Base-by-base conservation (phyloP, 192 early-diverging fungal species). In the Rhizophlyctis rosea region DNA sequence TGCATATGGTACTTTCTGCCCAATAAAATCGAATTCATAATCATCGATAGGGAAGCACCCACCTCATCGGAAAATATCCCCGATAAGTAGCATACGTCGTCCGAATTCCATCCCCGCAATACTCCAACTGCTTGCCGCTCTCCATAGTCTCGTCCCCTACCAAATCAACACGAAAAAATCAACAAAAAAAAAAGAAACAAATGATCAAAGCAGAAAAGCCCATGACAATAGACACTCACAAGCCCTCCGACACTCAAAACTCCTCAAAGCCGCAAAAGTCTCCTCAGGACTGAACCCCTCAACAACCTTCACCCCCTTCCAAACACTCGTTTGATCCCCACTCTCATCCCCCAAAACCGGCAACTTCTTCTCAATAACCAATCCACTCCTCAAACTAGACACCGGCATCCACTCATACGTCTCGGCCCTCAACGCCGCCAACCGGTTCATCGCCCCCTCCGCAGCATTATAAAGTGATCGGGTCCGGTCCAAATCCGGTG, bases 301-400 rank as follows among this genome's bases (percentile, higher is more conserved):
- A 5, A 69, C 35, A 3, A 69, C 67, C 31, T 69, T 69, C 2
- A 47, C 54, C 16, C 67, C 61, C 35, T 63, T 62, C 52, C 56
- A 56, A 14, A 69, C 29, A 21, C 30, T 27, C 18, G 31, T 54
- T n/a, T n/a, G n/a, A n/a, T n/a, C n/a, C n/a, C n/a, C n/a, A n/a
- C n/a, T n/a, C n/a, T n/a, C n/a, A n/a, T n/a, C n/a, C n/a, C n/a
- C n/a, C n/a, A n/a, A n/a, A n/a, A n/a, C n/a, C n/a, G n/a, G n/a
- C n/a, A n/a, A n/a, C 51, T 60, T 59, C 29, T 44, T 51, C 31
- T 51, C 28, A 1, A 59, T 34, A 23, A 11, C 34, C 5, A 67
- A 31, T 9, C 65, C 65, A 34, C 57, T 59, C 21, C 34, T 14
- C 7, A 31, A 4, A 18, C 3, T 21, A 2, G 57, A 21, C 16